phyloP scores from a whole-genome alignment of 2,329 filamentous ascomycete genomes.

The Clonostachys rhizophaga region DNA sequence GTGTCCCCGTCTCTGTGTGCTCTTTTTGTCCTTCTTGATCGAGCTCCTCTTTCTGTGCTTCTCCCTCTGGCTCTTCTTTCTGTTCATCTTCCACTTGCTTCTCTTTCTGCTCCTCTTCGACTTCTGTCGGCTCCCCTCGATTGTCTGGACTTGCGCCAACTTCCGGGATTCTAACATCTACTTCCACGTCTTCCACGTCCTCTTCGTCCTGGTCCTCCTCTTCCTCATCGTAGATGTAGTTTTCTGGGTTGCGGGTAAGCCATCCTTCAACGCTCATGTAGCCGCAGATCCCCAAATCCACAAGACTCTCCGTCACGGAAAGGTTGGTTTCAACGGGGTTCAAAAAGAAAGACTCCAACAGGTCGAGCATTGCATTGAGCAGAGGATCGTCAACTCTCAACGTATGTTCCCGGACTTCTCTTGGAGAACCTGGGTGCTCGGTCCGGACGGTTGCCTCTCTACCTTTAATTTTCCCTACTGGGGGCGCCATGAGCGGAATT shows the following conservation, averaged over 20 bases:
- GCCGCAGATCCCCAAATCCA: constrained; percentile 79
- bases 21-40: background rate
- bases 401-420: constrained; percentile 56
- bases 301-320: constrained; percentile 76
- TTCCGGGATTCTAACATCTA: background rate
- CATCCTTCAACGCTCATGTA: constrained; percentile 87
- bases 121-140: background rate
- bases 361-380: constrained; percentile 61
- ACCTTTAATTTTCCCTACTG: constrained; percentile 48
- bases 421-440: constrained; percentile 55
- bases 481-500: constrained; percentile 60
- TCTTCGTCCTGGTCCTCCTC: constrained; percentile 11
- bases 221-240: constrained; percentile 46
- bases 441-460: constrained; percentile 50
- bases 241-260: constrained; percentile 70
- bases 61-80: background rate
- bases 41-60: constrained; percentile 3
- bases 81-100: constrained; percentile 2
- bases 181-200: constrained; percentile 4
- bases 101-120: background rate
- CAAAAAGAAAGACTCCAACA: constrained; percentile 77
- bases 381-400: constrained; percentile 59
- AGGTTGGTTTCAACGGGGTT: constrained; percentile 92
- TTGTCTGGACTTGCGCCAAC: background rate
- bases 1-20: background rate